These are phyloP conservation scores for Coniosporium apollinis DNA, from an alignment of 495 filamentous ascomycete species.

Conservation along the genomic window DNA sequence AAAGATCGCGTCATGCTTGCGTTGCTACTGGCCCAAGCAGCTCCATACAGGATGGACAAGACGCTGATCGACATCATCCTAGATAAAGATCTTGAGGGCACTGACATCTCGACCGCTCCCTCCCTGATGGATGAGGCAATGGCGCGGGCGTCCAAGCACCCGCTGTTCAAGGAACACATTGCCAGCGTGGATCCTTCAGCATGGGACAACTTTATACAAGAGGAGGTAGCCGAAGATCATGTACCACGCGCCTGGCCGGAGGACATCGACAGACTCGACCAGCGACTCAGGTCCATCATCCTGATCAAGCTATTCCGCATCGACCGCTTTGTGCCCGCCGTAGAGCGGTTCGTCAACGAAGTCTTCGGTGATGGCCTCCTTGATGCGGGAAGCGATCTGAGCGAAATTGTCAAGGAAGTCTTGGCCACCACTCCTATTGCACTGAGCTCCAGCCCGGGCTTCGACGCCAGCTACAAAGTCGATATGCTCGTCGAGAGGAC, in stretches of 20 bases:
- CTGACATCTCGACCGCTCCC: constrained; percentile 55
- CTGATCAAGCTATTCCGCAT: constrained; percentile 89
- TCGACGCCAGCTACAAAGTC: constrained; percentile 98
- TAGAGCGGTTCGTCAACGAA: constrained; percentile 73
- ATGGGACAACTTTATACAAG: constrained; percentile 67
- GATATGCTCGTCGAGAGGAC: constrained; percentile 79
- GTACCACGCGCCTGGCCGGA: constrained; percentile 67
- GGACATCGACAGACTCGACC: constrained; percentile 44
- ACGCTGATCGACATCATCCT: constrained; percentile 69
- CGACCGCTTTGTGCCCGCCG: constrained; percentile 83
- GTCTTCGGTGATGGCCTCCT: constrained; percentile 78
- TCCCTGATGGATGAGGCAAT: constrained; percentile 54
- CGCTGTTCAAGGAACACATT: constrained; percentile 58
- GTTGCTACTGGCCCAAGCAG: constrained; percentile 89
- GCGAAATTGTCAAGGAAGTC: constrained; percentile 71
- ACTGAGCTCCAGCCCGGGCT: constrained; percentile 84
- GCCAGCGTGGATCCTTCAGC: constrained; percentile 38
- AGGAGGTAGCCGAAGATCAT: constrained; percentile 76
- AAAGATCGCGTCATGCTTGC: constrained; percentile 88
- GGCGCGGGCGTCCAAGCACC: constrained; percentile 45
- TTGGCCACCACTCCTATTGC: constrained; percentile 72
- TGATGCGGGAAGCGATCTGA: constrained; percentile 67
- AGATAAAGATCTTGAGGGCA: constrained; percentile 56
- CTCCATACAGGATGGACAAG: constrained; percentile 88
- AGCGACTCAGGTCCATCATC: constrained; percentile 67